phyloP scores from a whole-genome alignment of 208 protist species.

The Acanthamoeba sp. region DNA sequence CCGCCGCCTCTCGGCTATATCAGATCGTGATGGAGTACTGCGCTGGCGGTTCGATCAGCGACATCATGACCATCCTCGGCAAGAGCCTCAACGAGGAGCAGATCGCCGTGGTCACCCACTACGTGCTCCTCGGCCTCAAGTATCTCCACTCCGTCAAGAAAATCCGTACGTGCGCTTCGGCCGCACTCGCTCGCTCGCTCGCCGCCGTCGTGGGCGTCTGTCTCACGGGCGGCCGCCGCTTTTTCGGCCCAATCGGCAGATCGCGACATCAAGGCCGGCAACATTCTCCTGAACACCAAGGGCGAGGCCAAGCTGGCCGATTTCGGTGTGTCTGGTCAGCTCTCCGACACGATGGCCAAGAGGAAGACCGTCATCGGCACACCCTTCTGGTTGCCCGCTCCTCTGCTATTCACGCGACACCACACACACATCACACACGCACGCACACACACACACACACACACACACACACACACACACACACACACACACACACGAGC shows the following conservation, averaged over 20 bases:
- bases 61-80: conserved; percentile 53
- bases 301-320: conserved; percentile 84
- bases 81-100: conserved; percentile 54
- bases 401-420: not conserved
- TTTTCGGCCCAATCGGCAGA: no score
- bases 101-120: conserved; percentile 25
- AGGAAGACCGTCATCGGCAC: conserved; percentile 90
- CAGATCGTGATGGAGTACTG: conserved; percentile 91
- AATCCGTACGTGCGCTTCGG: conserved; percentile 75
- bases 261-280: conserved; percentile 86
- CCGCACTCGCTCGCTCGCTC: not conserved
- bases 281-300: conserved; percentile 83
- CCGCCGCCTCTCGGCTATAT: no score
- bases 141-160: conserved; percentile 85
- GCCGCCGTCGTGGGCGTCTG: no score
- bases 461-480: not conserved
- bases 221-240: no score
- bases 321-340: conserved; percentile 91
- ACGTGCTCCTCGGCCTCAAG: conserved; percentile 74
- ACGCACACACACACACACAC: not conserved
- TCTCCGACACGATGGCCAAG: conserved; percentile 91
- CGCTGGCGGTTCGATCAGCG: conserved; percentile 63
- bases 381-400: conserved; percentile 92
- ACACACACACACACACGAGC: not conserved
- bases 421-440: not conserved